Conservation (phyloP, 495 filamentous ascomycete genomes). For the Lasiosphaeria hispida region DNA sequence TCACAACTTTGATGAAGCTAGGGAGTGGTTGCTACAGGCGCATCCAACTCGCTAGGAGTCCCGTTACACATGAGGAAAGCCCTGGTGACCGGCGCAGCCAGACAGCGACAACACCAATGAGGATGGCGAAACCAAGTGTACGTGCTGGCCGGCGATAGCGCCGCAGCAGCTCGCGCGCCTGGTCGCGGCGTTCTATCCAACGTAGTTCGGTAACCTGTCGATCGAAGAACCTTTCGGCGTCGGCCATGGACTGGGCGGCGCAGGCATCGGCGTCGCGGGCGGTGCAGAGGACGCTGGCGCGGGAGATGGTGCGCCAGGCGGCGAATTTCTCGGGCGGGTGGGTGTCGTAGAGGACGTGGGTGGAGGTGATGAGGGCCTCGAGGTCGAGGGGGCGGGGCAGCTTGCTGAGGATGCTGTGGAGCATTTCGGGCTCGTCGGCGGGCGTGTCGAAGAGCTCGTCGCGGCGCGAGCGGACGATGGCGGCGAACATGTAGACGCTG, state of each 20-base stretch:
- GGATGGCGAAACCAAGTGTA: constrained; percentile 59
- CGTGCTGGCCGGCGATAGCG: constrained; percentile 57
- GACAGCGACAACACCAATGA: constrained; percentile 56
- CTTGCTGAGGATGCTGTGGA: constrained; percentile 84
- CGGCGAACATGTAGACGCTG: constrained; percentile 85
- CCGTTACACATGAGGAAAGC: constrained; percentile 21
- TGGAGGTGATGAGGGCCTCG: constrained; percentile 66
- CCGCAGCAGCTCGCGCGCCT: constrained; percentile 53
- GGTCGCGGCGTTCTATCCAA: constrained; percentile 57
- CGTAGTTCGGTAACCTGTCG: constrained; percentile 65
- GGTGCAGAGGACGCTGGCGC: constrained; percentile 80
- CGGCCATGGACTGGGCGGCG: constrained; percentile 38
- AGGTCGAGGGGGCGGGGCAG: constrained; percentile 81
- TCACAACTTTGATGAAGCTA: too few relatives aligned
- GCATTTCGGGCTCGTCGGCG: constrained; percentile 86
- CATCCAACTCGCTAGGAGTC: constrained; percentile 17
- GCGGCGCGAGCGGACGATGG: constrained; percentile 76
- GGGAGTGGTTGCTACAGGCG: neutral
- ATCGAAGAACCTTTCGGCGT: constrained; percentile 63
- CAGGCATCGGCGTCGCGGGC: constrained; percentile 46
- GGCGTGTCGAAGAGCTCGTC: constrained; percentile 80
- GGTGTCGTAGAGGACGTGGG: constrained; percentile 58
- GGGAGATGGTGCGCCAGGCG: constrained; percentile 68
- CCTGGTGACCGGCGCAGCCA: constrained; percentile 36
- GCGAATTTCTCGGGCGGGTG: constrained; percentile 74